Evolutionary conservation across 305 asterid species (phyloP), one percentile per base, ranked within the genome.

Genomic region (Salvia sclarea): DNA sequence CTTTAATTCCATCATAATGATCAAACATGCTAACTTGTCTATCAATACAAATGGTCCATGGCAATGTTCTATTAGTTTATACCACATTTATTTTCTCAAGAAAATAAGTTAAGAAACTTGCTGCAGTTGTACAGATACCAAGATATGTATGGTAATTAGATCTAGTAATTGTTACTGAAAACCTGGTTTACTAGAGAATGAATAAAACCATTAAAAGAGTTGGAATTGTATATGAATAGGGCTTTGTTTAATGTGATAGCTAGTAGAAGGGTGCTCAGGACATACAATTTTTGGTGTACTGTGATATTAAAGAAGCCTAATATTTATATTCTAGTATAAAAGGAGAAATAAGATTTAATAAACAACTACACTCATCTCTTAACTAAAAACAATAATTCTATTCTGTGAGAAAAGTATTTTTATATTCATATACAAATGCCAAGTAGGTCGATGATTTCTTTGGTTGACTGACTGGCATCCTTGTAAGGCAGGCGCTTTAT

Each of bases 31-130:
- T 21, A 43, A 38, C 16, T 14, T 52, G 44, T 20, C 45, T 9
- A 59, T 14, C 52, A 43, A 54, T 17, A 30, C 9, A 28, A 49
- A 28, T 25, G 8, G 14, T 38, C 22, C 31, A 30, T 33, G 30
- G 57, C 66, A 58, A 35, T 5, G 8, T 53, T 56, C 43, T 55
- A 14, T 69, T 7, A 63, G 66, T 12, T 35, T 64, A 25, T 48
- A 38, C 45, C 40, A 70, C 7, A 22, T 65, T 65, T 45, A 40
- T 66, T 24, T 57, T 25, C 44, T 21, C 62, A 14, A 35, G 61
- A 43, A 45, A 67, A 41, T 28, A 28, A 28, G 5, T 28, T 12
- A 35, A 31, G n/a, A 40, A 54, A 7, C 11, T 45, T 55, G 16
- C 40, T 10, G 24, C 45, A 56, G 37, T 30, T 41, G 9, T 10